phyloP scores from a whole-genome alignment of 768 basidiomycete species.

The Plicaturopsis crispa region DNA sequence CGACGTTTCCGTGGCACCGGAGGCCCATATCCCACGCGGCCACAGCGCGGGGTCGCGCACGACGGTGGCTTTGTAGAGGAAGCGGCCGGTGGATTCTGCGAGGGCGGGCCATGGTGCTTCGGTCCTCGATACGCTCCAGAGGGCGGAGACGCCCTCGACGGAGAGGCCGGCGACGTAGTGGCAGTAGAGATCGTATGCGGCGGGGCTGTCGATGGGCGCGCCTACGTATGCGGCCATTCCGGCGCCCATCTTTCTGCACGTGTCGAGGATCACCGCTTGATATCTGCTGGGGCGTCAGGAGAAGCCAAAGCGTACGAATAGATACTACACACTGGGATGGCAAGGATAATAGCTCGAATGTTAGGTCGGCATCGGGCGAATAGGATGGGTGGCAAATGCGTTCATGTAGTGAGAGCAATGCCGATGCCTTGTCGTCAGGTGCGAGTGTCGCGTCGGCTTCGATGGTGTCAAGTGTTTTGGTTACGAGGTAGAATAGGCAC shows the following conservation, averaged over 20 bases:
- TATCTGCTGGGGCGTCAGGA: conserved; percentile 49
- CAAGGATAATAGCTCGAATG: conserved; percentile 71
- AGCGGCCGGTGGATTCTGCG: conserved; percentile 89
- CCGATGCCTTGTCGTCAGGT: conserved; percentile 76
- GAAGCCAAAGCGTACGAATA: conserved; percentile 3
- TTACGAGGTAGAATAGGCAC: conserved; percentile 90
- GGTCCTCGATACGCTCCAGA: conserved; percentile 82
- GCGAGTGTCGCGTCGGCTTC: conserved; percentile 98
- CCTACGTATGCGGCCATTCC: conserved; percentile 97
- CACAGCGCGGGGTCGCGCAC: conserved; percentile 95
- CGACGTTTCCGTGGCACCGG: conserved; percentile 72
- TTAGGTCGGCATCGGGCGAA: conserved; percentile 76
- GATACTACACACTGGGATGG: conserved; percentile 59
- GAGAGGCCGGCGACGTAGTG: conserved; percentile 98
- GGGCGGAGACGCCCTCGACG: conserved; percentile 86
- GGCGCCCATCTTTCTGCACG: conserved; percentile 77
- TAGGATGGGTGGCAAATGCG: conserved; percentile 78
- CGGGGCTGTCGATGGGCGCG: conserved; percentile 67
- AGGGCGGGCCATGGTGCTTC: conserved; percentile 75
- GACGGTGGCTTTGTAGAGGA: conserved; percentile 98
- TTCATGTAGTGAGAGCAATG: conserved; percentile 77
- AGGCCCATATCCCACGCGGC: conserved; percentile 90
- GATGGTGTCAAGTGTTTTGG: conserved; percentile 92
- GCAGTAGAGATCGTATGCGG: conserved; percentile 95
- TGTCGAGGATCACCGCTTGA: conserved; percentile 74